Evolutionary conservation across 2,329 filamentous ascomycete species (phyloP).

Genomic region (Pseudogymnoascus sp.): DNA sequence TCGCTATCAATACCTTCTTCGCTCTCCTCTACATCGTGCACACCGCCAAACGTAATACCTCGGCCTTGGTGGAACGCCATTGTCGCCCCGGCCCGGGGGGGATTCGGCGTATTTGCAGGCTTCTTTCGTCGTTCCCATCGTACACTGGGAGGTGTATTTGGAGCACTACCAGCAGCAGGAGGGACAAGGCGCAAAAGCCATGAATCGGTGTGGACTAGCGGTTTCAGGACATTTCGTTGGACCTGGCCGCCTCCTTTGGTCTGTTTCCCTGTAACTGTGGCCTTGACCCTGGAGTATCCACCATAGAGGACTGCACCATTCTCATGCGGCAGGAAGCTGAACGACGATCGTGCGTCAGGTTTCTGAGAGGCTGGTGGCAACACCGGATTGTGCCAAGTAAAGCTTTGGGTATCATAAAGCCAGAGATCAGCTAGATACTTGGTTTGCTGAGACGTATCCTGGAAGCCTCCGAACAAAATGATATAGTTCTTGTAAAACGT

Average conservation of each 20-base stretch:
- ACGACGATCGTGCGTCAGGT: constrained; percentile 84
- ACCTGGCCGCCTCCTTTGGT: constrained; percentile 50
- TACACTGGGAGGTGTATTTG: constrained; percentile 61
- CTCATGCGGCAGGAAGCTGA: constrained; percentile 86
- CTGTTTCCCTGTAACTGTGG: constrained; percentile 56
- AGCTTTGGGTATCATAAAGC: constrained; percentile 89
- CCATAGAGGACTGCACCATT: constrained; percentile 84
- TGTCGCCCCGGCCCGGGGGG: constrained; percentile 77
- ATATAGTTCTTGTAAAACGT: constrained; percentile 97
- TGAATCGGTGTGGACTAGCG: constrained; percentile 88
- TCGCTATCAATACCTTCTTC: constrained; percentile 96
- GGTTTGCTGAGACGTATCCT: constrained; percentile 91
- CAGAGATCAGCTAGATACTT: constrained; percentile 91
- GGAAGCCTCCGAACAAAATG: constrained; percentile 90
- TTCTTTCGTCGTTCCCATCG: constrained; percentile 92
- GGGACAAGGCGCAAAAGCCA: constrained; percentile 82
- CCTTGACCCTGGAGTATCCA: constrained; percentile 87
- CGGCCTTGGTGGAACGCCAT: constrained; percentile 93
- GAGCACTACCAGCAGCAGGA: constrained; percentile 58
- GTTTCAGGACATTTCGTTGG: constrained; percentile 69
- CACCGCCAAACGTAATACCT: constrained; percentile 88
- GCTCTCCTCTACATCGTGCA: constrained; percentile 84
- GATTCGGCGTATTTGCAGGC: constrained; percentile 80
- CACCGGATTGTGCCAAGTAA: constrained; percentile 71
- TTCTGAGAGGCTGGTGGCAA: constrained; percentile 74